Conservation (phyloP, 805 yeast genomes). For the Spathaspora girioi region DNA sequence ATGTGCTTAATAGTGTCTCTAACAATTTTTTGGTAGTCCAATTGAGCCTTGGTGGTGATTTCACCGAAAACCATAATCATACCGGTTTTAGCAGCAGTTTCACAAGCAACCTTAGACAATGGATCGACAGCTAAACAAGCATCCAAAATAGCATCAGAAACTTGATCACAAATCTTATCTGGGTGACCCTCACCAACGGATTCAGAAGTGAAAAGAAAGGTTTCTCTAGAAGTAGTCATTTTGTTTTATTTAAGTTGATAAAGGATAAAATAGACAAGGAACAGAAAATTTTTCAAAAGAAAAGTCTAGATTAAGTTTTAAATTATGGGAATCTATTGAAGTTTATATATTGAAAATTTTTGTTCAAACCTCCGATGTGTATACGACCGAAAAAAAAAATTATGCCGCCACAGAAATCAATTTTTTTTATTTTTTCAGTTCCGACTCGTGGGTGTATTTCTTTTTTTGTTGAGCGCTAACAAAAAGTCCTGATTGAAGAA, state of each 20-base stretch:
- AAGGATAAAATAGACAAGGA: conserved; percentile 3
- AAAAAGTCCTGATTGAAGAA: background rate
- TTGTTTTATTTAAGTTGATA: background rate
- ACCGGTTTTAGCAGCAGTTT: conserved; percentile 98
- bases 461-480: background rate
- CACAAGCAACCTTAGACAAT: conserved; percentile 97
- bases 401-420: background rate
- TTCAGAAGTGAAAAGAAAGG: conserved; percentile 73
- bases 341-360: conserved; percentile 1
- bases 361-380: background rate
- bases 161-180: conserved; percentile 97
- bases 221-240: conserved; percentile 22
- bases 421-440: background rate
- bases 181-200: conserved; percentile 96
- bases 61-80: conserved; percentile 99
- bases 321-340: background rate
- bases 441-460: background rate
- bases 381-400: background rate
- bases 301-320: background rate
- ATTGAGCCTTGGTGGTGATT: conserved; percentile 92
- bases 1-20: conserved; percentile 98
- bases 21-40: conserved; percentile 95
- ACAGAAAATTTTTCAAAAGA: background rate
- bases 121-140: conserved; percentile 97
- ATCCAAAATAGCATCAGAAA: conserved; percentile 95